Base-by-base conservation (phyloP, 306 rosid genomes). In the Lathyrus oleraceus region DNA sequence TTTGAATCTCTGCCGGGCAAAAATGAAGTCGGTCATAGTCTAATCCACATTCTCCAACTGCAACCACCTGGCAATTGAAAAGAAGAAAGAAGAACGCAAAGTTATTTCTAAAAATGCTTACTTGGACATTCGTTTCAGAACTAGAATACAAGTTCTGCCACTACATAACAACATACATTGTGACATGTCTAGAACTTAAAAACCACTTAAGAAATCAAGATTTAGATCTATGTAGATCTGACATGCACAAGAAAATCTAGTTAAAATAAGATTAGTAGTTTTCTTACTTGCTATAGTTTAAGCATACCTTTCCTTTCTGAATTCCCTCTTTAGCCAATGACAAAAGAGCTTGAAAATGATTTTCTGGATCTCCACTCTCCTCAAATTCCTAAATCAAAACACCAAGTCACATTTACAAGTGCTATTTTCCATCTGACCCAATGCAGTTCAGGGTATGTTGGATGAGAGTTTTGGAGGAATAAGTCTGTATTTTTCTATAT, bases 41-140 rank as follows among this genome's bases (percentile, higher is more conserved):
- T 74, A 94, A 78, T 71, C 98, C 97, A 87, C 98, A 94, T 70
- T 94, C 97, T 72, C 98, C 98, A 75, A 90, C 83, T 48, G 98
- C 97, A 61, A 94, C 96, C 68, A 90, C 98, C 98, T 94, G 45
- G 45, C 44, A 62, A 36, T 59, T 69, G 57, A 68, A 17, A 56
- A 70, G 13, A 56, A 65, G 23, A 54, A 68, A 68, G 19, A 69
- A 51, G 49, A 28, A 32, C 36, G 40, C 21, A 19, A 36, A 70
- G 21, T 61, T 53, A 66, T 30, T 70, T 60, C 65, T 27, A 71
- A 67, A 43, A 66, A 32, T 61, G 64, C 60, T 38, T 49, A 53
- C 13, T 35, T 53, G 47, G 39, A 30, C 51, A 73, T 39, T 61
- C 25, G 47, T 36, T 54, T 53, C 40, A 39, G 65, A 61, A 43